A percentile compares a stretch with the other conserved stretches of the same genome.
These are phyloP conservation scores for Metschnikowia lochheadii DNA, from an alignment of 805 yeast genomes.

Conservation along the genomic window DNA sequence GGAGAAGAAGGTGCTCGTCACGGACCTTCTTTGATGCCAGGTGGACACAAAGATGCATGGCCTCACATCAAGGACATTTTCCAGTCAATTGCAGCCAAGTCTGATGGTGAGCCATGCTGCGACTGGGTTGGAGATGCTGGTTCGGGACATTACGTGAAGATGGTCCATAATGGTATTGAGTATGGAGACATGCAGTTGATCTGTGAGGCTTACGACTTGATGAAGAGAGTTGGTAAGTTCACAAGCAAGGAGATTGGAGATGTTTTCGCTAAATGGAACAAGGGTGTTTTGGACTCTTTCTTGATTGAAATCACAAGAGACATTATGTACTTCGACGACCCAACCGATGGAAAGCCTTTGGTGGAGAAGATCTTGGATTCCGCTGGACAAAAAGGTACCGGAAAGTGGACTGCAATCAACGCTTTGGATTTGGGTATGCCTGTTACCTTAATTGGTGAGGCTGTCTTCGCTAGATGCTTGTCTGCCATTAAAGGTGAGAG, in stretches of 20 bases:
- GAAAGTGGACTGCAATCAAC: constrained; percentile 99
- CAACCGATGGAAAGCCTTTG: constrained; percentile 81
- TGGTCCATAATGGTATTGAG: constrained; percentile 99
- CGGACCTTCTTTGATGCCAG: constrained; percentile 99
- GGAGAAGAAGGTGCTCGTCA: constrained; percentile 99
- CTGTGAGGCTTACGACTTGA: constrained; percentile 93
- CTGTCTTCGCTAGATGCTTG: constrained; percentile 93
- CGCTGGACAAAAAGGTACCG: constrained; percentile 99
- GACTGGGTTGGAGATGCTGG: constrained; percentile 99
- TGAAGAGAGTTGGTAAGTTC: constrained; percentile 92
- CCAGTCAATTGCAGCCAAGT: constrained; percentile 93
- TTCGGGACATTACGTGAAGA: constrained; percentile 97
- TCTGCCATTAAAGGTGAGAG: constrained; percentile 93
- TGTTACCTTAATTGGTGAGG: constrained; percentile 97
- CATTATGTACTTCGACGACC: constrained; percentile 82
- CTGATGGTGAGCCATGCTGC: constrained; percentile 99
- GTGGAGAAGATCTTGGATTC: constrained; percentile 95
- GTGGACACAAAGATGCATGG: constrained; percentile 98
- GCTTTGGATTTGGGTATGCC: constrained; percentile 98
- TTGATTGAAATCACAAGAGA: constrained; percentile 95
- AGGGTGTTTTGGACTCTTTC: constrained; percentile 96
- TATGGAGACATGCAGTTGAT: constrained; percentile 99
- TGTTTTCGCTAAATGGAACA: constrained; percentile 91
- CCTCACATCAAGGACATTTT: constrained; percentile 95
- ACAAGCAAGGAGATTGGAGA: constrained; percentile 88